phyloP scores from a whole-genome alignment of 768 basidiomycete species.

The Suillus variegatus region DNA sequence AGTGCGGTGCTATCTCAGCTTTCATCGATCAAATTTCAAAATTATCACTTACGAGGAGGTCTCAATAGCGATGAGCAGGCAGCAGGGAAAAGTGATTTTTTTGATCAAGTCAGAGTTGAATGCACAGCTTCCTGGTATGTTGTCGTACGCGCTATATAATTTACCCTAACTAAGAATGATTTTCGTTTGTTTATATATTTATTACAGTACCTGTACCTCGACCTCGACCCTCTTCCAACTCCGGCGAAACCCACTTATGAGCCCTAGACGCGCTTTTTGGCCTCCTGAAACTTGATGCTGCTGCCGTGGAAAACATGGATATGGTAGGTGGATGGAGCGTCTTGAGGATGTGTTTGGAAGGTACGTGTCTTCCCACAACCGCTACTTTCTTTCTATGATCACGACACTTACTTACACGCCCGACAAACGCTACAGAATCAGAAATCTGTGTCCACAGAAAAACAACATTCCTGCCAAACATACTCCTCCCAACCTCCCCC shows the following conservation, averaged over 20 bases:
- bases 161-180: background rate
- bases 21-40: no score
- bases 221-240: constrained; percentile 54
- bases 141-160: background rate
- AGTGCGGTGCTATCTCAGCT: no score
- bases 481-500: constrained; percentile 23
- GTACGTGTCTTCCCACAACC: constrained; percentile 20
- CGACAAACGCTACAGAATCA: no score
- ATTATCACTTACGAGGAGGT: no score
- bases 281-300: constrained; percentile 72
- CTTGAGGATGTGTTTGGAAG: constrained; percentile 60
- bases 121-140: no score
- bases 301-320: constrained; percentile 59
- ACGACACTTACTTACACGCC: no score
- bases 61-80: no score
- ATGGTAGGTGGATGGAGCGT: constrained; percentile 61
- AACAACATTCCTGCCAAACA: constrained; percentile 68
- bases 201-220: constrained; percentile 59
- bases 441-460: constrained; percentile 70
- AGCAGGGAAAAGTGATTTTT: no score
- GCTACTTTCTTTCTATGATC: no score
- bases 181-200: no score
- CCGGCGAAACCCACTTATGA: constrained; percentile 55
- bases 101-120: no score
- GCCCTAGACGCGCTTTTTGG: constrained; percentile 83